Evolutionary conservation across 768 basidiomycete species (phyloP).

Genomic region (Kwoniella heveanensis): DNA sequence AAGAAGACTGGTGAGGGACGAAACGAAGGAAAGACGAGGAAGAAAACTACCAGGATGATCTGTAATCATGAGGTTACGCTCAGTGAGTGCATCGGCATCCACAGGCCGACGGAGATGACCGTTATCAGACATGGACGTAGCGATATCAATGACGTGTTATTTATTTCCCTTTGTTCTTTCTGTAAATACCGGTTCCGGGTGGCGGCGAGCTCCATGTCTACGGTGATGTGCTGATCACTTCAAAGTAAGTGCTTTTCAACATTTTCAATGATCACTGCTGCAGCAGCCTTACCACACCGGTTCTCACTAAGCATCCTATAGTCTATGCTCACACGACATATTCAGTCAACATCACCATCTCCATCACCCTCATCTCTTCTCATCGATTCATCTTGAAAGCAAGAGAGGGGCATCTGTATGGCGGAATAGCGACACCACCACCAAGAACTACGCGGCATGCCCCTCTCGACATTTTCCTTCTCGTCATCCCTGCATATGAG

Average conservation of each 20-base stretch:
- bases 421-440: not conserved
- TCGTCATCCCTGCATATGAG: conserved; percentile 40
- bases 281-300: not conserved
- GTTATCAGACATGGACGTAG: not conserved
- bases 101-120: not conserved
- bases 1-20: too few species aligned
- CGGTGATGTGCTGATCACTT: not conserved
- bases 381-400: not conserved
- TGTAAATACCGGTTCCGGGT: too few species aligned
- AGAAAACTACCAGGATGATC: too few species aligned
- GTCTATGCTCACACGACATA: conserved; percentile 19
- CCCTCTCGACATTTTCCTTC: conserved; percentile 31
- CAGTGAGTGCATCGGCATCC: too few species aligned
- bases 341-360: not conserved
- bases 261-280: conserved; percentile 4
- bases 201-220: not conserved
- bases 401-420: conserved; percentile 8
- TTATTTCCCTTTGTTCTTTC: too few species aligned
- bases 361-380: too few species aligned
- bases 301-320: not conserved
- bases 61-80: too few species aligned
- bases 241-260: conserved; percentile 1
- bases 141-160: conserved; percentile 9
- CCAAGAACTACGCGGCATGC: conserved; percentile 18
- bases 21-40: too few species aligned